A percentile compares a stretch with the other conserved stretches of the same genome.
These are phyloP conservation scores for Phytopythium cucurbitacearum DNA, from an alignment of 352 stramenopile genomes.

Conservation along the genomic window DNA sequence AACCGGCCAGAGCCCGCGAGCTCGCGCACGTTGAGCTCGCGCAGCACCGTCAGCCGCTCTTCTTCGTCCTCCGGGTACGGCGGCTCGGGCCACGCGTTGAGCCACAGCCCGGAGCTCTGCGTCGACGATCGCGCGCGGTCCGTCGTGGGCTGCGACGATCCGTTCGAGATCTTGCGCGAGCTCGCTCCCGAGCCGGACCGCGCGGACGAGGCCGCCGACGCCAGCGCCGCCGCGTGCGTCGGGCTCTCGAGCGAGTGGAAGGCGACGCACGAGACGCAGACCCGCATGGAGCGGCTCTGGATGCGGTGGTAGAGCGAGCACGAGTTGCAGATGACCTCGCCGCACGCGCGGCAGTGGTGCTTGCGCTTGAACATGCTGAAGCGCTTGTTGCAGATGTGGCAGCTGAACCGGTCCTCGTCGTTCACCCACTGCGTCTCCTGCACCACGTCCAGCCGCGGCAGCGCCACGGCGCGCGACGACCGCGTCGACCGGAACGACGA, in stretches of 20 bases:
- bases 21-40: slow-evolving; percentile 75
- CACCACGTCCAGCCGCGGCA: slow-evolving; percentile 71
- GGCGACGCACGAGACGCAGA: slow-evolving; percentile 80
- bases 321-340: slow-evolving; percentile 83
- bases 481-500: slow-evolving; percentile 73
- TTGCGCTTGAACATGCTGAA: slow-evolving; percentile 89
- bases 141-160: slow-evolving; percentile 33
- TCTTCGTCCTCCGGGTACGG: slow-evolving; percentile 78
- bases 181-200: background rate
- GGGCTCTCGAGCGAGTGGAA: slow-evolving; percentile 81
- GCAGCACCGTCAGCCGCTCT: slow-evolving; percentile 65
- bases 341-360: slow-evolving; percentile 81
- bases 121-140: slow-evolving; percentile 40
- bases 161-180: slow-evolving; percentile 6
- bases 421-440: slow-evolving; percentile 84
- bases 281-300: slow-evolving; percentile 79
- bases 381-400: slow-evolving; percentile 86
- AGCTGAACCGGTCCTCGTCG: slow-evolving; percentile 81
- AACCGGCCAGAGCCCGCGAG: slow-evolving; percentile 74
- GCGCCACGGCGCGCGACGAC: slow-evolving; percentile 64
- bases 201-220: slow-evolving; percentile 24
- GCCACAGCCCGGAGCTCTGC: slow-evolving; percentile 58
- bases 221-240: slow-evolving; percentile 32
- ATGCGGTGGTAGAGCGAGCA: slow-evolving; percentile 84
- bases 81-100: slow-evolving; percentile 81